Evolutionary conservation across 2,329 filamentous ascomycete species (phyloP), one percentile per base, ranked within the genome.

Genomic region (Myrmaecium sp.): DNA sequence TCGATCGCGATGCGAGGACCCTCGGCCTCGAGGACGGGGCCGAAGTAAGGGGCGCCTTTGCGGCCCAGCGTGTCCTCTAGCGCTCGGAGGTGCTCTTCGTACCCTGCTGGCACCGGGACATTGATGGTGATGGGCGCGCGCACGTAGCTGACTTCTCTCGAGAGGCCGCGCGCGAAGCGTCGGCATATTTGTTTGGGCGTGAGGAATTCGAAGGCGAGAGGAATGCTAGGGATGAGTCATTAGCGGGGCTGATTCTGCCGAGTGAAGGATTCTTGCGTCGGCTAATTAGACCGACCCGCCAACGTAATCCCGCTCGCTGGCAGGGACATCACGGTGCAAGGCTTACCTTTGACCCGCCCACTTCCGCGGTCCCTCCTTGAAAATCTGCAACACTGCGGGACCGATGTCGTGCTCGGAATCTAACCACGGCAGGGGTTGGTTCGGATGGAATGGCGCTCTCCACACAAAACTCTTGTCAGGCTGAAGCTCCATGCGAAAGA

Each of bases 371-470:
- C 86, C 86, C 47, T 95, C 84, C 53, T 94, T 95, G 64, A 95
- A 86, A 30, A 95, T 74, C 48, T 95, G 86, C 30, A 93, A 60
- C 24, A 95, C 70, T 2, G 86, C 81, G 2, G 89, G 83, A 4
- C 89, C 89, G 22, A 94, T 76, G 42, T 98, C 89, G 45, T 95
- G 86, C 52, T 95, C 89, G 4, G 84, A 83, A 45, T 98, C 89
- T 20, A 98, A 61, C 83, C 86, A 98, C 0, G 89, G 89, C 19
- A 98, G 63, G 35, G 82, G 81, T 31, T 76, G 77, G 40, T 93
- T 69, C 2, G 82, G 79, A 41, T 93, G 80, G 51, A 95, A 95
- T 0, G 89, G 89, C 2, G 86, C 86, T 45, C 82, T 74, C 89
- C 89, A 95, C 31, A 75, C 60, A 48, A 94, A 94, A 28, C 78